Evolutionary conservation across 805 yeast genomes (phyloP), one percentile per base, ranked within the genome.

Genomic region (Suhomyces kilbournensis): DNA sequence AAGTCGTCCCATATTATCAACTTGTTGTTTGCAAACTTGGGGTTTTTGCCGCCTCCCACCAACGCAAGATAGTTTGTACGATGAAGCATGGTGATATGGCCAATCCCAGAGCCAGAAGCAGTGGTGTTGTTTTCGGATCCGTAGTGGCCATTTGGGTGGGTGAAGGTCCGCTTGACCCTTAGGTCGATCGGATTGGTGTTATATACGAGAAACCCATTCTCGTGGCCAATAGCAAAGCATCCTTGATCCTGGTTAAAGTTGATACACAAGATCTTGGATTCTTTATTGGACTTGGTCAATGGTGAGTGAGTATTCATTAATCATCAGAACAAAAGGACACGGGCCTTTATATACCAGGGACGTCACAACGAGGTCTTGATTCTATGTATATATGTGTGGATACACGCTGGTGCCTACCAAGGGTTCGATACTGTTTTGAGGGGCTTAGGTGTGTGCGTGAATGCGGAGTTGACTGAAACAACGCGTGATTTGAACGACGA

Each of bases 1-100:
- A 89, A 68, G 66, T 93, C 98, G 69, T 93, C 97, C 97, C 97
- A 94, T 15, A 93, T 85, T 34, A 90, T 79, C 38, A 91, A 80
- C 66, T 88, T 88, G 70, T 89, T 90, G 58, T 82, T 77, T 1
- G 97, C 88, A 61, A 83, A 89, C 55, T 82, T 78, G 20, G 97
- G 97, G 53, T 78, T 79, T 56, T 79, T 77, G 1, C 97, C 97
- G 15, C 97, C 97, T 1, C 97, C 97, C 0, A 91, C 89, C 43
- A 94, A 70, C 0, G 93, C 97, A 49, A 93, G 77, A 65, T 91
- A 92, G 70, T 93, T 93, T 0, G 97, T 91, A 43, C 97, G 80
- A 65, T 90, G 88, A 5, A 93, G 83, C 96, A 93, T 90, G 44
- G 85, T 75, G 2, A 88, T 82, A 32, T 78, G 73, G 1, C 94